These are phyloP conservation scores for Cutaneotrichosporon sp. DNA, from an alignment of 1,284 basidiomycete genomes.

Conservation along the genomic window DNA sequence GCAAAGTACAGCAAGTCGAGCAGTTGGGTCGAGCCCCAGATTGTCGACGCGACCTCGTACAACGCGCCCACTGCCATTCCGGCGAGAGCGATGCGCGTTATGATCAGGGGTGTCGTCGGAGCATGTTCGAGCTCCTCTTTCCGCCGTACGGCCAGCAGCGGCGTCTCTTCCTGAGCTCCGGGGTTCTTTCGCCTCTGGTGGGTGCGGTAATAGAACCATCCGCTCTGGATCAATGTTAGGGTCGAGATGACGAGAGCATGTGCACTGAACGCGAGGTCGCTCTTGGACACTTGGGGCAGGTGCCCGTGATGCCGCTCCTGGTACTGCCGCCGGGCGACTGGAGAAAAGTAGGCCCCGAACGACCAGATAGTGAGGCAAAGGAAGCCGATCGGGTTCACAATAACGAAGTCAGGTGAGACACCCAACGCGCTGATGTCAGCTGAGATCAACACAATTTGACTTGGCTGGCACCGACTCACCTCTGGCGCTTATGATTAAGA, in stretches of 20 bases:
- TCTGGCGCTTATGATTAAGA: conserved; percentile 48
- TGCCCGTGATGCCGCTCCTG: conserved; percentile 44
- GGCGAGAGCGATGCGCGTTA: conserved; percentile 24
- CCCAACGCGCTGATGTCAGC: conserved; percentile 33
- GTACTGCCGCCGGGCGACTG: conserved; percentile 45
- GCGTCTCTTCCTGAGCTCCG: conserved; percentile 9
- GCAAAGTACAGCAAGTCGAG: conserved; percentile 47
- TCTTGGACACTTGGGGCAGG: conserved; percentile 43
- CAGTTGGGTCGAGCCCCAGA: conserved; percentile 26
- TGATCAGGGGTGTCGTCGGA: conserved; percentile 22
- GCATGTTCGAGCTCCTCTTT: background rate
- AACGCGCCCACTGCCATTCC: conserved; percentile 26
- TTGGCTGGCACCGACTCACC: too few relatives aligned
- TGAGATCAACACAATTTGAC: too few relatives aligned
- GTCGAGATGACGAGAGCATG: conserved; percentile 42
- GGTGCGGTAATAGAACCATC: conserved; percentile 24
- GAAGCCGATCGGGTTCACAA: conserved; percentile 51
- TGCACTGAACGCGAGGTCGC: conserved; percentile 50
- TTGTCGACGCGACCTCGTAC: conserved; percentile 22
- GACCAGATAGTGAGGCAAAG: conserved; percentile 47
- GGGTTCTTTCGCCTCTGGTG: conserved; percentile 4
- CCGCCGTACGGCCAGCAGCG: background rate
- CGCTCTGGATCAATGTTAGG: conserved; percentile 31
- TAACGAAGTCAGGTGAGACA: conserved; percentile 49
- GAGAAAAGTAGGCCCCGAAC: conserved; percentile 41